phyloP scores from a whole-genome alignment of 331 rosid species.

The Prunus yedoensis region DNA sequence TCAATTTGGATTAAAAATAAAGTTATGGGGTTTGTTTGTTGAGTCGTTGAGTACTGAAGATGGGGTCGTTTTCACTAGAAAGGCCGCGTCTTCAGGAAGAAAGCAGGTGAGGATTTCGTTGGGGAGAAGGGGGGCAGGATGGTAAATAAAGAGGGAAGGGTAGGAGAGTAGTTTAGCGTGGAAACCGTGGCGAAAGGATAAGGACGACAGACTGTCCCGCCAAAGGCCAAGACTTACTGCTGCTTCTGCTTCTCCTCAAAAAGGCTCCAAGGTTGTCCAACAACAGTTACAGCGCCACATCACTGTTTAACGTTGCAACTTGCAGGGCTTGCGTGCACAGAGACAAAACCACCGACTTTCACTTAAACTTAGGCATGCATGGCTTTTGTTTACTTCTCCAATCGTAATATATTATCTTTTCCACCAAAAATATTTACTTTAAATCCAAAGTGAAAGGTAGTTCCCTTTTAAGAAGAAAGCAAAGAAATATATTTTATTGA shows the following conservation, averaged over 20 bases:
- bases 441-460: neutral
- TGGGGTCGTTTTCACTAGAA: neutral
- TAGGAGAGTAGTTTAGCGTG: slow-evolving; percentile 36
- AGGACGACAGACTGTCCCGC: slow-evolving; percentile 79
- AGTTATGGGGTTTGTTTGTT: neutral
- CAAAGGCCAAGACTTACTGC: slow-evolving; percentile 15
- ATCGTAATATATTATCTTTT: neutral
- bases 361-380: neutral
- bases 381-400: neutral
- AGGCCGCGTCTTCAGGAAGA: neutral
- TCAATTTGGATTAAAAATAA: too few species aligned
- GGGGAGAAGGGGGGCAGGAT: neutral
- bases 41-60: neutral
- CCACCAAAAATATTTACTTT: too few species aligned
- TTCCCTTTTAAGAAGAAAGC: neutral
- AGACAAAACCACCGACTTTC: neutral
- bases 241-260: slow-evolving; percentile 4
- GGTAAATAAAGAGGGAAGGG: slow-evolving; percentile 17
- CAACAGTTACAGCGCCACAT: neutral
- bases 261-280: slow-evolving; percentile 1
- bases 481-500: neutral
- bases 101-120: neutral
- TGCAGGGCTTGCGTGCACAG: neutral
- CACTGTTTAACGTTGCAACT: slow-evolving; percentile 7
- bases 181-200: slow-evolving; percentile 46